Evolutionary conservation across 371 early-diverging fungal genomes (phyloP), one percentile per base, ranked within the genome.

Genomic region (Mortierella sp.): DNA sequence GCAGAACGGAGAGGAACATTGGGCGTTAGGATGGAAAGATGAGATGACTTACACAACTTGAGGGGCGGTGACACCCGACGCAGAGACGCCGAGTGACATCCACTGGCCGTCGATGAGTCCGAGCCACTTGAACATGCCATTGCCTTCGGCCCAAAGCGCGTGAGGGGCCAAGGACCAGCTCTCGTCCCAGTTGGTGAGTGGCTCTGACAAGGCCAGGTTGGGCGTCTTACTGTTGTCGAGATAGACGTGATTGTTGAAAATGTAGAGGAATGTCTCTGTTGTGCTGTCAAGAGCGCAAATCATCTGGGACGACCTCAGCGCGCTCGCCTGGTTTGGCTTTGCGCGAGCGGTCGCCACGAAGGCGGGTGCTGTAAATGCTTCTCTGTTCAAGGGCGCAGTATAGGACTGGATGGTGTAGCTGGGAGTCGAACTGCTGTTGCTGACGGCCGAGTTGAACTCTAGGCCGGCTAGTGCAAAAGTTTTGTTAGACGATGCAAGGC

Each of bases 101-200:
- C 79, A 79, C 44, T 55, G 57, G 21, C 64, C 60, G 2, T 53
- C 47, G 29, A 14, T 60, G 46, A 79, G 26, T 29, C 79, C 79
- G 18, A 79, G 64, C 79, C 79, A 79, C 59, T 68, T 69, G 63
- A 79, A 79, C 53, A 63, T 62, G 9, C 79, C 79, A 26, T 45
- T 46, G 11, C 7, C 55, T 1, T 9, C 50, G 48, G 73, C 50
- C 62, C 62, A 79, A 1, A 59, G 55, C 1, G 56, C 70, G 65
- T 79, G 79, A 4, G 79, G 66, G 0, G 23, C 56, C 18, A 46
- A 7, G 15, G 29, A 48, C n/a, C 62, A 37, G 25, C 60, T 19
- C 9, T 65, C 21, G 30, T 60, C 56, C 79, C 79, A 79, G 19
- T 37, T 62, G 4, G 65, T 4, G 19, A 77, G 28, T 19, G 72